These are phyloP conservation scores for Chlorella vulgaris DNA, from an alignment of 139 green algal genomes.

Conservation along the genomic window DNA sequence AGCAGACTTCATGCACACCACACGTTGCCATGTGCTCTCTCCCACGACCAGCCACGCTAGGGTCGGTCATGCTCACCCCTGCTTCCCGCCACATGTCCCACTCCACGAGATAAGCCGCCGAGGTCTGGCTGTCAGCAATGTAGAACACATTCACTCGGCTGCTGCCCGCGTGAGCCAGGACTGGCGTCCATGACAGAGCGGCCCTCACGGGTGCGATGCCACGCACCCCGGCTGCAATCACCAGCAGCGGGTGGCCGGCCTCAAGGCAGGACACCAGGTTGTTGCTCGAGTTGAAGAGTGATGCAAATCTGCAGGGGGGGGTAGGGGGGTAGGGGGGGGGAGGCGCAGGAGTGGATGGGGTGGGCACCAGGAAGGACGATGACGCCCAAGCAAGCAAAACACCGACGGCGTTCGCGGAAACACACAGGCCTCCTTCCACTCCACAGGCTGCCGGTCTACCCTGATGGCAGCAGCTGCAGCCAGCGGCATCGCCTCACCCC, in stretches of 20 bases:
- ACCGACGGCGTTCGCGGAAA: too few species aligned
- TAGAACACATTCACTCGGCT: constrained; percentile 52
- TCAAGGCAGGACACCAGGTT: constrained; percentile 61
- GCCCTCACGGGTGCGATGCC: constrained; percentile 71
- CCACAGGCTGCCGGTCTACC: background rate
- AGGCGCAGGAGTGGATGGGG: background rate
- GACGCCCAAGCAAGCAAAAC: too few species aligned
- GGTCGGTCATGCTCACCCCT: too few species aligned
- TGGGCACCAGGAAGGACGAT: too few species aligned
- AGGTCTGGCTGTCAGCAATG: constrained; percentile 40
- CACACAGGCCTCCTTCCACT: too few species aligned
- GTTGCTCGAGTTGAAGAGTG: constrained; percentile 70
- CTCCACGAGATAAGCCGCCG: constrained; percentile 75
- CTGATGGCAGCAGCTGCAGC: background rate
- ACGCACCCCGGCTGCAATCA: constrained; percentile 61
- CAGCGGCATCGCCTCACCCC: constrained; percentile 41
- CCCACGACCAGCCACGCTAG: too few species aligned
- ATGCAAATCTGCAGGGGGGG: constrained; percentile 57
- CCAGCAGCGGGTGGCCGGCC: constrained; percentile 69
- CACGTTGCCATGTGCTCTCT: too few species aligned
- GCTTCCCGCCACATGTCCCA: constrained; percentile 83
- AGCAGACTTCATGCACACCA: background rate
- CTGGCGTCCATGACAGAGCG: constrained; percentile 72
- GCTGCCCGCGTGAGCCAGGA: constrained; percentile 75
- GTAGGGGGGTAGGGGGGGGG: background rate